Evolutionary conservation across 768 basidiomycete species (phyloP).

Genomic region (Tylopilus subfusipes): DNA sequence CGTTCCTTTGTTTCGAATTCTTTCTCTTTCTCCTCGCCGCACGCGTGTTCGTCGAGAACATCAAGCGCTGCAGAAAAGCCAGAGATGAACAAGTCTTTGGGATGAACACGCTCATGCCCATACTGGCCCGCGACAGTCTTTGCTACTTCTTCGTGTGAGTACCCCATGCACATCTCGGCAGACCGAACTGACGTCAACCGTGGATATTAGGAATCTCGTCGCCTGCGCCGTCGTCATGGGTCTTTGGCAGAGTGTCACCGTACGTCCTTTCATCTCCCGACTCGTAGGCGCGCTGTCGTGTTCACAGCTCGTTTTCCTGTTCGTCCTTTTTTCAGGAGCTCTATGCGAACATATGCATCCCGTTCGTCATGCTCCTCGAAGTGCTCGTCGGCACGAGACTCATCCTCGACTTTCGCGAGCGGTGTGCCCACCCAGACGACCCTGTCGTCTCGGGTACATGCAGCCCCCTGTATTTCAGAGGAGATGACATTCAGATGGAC

Average conservation of each 20-base stretch:
- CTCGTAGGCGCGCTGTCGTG: not conserved
- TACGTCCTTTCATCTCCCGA: slow-evolving; percentile 7
- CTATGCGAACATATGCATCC: slow-evolving; percentile 30
- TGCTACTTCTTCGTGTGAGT: slow-evolving; percentile 33
- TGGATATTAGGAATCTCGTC: slow-evolving; percentile 20
- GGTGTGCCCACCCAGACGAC: slow-evolving; percentile 20
- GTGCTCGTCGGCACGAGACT: slow-evolving; percentile 30
- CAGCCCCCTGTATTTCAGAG: slow-evolving; percentile 18
- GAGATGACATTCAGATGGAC: slow-evolving; percentile 3
- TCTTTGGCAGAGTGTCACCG: slow-evolving; percentile 25
- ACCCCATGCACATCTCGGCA: not conserved
- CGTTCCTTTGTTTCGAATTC: slow-evolving; percentile 30
- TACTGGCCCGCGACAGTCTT: slow-evolving; percentile 29
- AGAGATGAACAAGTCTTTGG: slow-evolving; percentile 1
- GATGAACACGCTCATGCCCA: slow-evolving; percentile 19
- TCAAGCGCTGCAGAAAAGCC: not conserved
- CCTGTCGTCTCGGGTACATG: slow-evolving; percentile 1
- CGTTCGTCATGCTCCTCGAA: slow-evolving; percentile 32
- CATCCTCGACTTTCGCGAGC: slow-evolving; percentile 32
- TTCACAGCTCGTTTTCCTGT: not conserved
- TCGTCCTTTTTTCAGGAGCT: slow-evolving; percentile 10
- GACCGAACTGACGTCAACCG: not conserved
- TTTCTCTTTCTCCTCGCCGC: slow-evolving; percentile 24
- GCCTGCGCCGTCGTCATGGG: slow-evolving; percentile 25
- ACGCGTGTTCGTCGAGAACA: slow-evolving; percentile 12